Evolutionary conservation across 768 basidiomycete species (phyloP).

Genomic region (Tricholoma furcatifolium): DNA sequence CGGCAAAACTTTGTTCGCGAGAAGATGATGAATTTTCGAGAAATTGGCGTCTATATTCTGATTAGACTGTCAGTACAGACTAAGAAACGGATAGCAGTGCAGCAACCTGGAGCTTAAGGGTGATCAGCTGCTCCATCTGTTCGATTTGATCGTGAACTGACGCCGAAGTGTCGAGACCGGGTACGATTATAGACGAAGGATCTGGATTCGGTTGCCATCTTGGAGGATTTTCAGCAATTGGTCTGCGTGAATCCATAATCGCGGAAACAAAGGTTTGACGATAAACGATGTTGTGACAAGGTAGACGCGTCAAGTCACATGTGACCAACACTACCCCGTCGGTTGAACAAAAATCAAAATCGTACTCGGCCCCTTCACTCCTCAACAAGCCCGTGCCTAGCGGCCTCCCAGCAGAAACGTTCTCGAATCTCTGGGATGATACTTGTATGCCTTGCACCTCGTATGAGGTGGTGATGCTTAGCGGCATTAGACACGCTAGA

Average conservation of each 20-base stretch:
- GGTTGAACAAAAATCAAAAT: no score
- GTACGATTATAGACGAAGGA: constrained; percentile 62
- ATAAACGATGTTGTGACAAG: constrained; percentile 9
- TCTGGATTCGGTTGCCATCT: constrained; percentile 69
- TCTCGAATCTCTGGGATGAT: no score
- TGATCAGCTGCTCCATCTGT: constrained; percentile 94
- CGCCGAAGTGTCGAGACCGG: constrained; percentile 70
- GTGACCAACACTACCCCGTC: no score
- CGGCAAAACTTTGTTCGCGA: constrained; percentile 80
- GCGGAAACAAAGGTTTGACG: no score
- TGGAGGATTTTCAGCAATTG: constrained; percentile 58
- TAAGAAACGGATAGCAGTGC: not conserved
- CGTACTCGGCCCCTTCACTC: no score
- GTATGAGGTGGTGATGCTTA: no score
- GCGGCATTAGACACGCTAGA: no score
- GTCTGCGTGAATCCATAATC: constrained; percentile 30
- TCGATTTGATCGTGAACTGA: constrained; percentile 82
- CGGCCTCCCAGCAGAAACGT: no score
- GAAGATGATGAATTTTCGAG: constrained; percentile 80
- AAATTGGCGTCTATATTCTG: constrained; percentile 94
- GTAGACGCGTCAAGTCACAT: not conserved
- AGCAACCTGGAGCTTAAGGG: constrained; percentile 81
- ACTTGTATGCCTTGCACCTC: no score
- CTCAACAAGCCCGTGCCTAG: no score
- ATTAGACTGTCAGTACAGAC: not conserved